Evolutionary conservation across 148 eudicot genomes (phyloP), one percentile per base, ranked within the genome.

Genomic region (Cornus suecica): DNA sequence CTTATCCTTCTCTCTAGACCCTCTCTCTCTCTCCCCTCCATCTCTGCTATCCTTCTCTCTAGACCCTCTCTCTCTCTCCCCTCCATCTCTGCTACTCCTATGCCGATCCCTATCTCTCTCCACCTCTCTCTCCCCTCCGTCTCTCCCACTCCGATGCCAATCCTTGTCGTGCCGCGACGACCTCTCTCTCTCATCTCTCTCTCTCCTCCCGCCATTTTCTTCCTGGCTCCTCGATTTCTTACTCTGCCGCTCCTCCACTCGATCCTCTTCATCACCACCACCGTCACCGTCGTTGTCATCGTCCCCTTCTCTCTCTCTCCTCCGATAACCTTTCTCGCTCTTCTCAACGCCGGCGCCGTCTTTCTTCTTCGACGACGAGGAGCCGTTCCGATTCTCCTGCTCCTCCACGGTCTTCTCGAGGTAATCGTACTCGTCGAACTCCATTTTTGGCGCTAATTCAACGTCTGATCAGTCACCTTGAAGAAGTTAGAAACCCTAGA

Each of bases 351-450:
- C 71, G 62, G 37, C 67, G 60, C 29, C 74, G 24, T 82, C 79
- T 56, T 70, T 71, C 78, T 78, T 81, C 84, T 80, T 85, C 32
- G 86, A 74, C 16, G 83, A 68, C 37, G 82, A 73, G 5, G 82
- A 73, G 5, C 67, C 78, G 70, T 65, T 72, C 58, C 76, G 70
- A 56, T 71, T 42, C 29, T 82, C 85, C 0, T 83, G 67, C 25
- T 83, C 93, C 27, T 89, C 94, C 31, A 86, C 94, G 22, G 94
- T 76, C 41, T 92, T 92, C 88, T 92, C 99, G 65, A 94, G 74
- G 66, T 94, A 92, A 54, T 94, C 97, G 82, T 94, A 94, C 90
- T 94, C 99, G 87, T 94, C 99, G 88, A 94, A 92, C 37, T 92
- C 97, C 92, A 88, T 94, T 70, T 70, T n/a, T 34, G 25, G 24